Percentiles rank a stretch among this genome's conserved stretches.
phyloP scores from a whole-genome alignment of 2,329 filamentous ascomycete species.

The Zalaria obscura region DNA sequence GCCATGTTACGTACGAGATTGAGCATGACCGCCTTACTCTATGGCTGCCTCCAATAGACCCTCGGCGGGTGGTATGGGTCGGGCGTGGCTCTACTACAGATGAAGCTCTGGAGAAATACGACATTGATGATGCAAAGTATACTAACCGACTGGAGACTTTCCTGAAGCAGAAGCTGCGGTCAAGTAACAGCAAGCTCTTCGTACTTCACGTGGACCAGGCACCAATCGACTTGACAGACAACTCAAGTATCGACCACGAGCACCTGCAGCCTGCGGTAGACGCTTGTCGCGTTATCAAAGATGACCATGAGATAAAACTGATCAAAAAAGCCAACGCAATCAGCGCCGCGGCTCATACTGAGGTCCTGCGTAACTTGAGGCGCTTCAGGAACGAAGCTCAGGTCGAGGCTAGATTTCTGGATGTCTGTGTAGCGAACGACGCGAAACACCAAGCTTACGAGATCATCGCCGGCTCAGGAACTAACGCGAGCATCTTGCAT shows the following conservation, averaged over 20 bases:
- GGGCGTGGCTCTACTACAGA: constrained; percentile 66
- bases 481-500: constrained; percentile 75
- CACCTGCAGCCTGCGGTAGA: constrained; percentile 60
- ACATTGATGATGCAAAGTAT: constrained; percentile 57
- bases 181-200: constrained; percentile 15
- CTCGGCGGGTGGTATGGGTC: constrained; percentile 82
- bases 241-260: not conserved
- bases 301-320: constrained; percentile 67
- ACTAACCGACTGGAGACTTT: constrained; percentile 16
- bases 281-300: constrained; percentile 67
- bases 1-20: constrained; percentile 70
- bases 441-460: constrained; percentile 72
- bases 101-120: constrained; percentile 64
- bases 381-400: constrained; percentile 63
- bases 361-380: constrained; percentile 51
- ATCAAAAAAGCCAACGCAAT: constrained; percentile 72
- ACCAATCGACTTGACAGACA: not conserved
- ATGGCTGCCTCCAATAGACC: constrained; percentile 82
- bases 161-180: constrained; percentile 17
- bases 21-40: constrained; percentile 58
- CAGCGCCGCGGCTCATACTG: constrained; percentile 62
- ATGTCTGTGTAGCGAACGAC: constrained; percentile 56
- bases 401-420: constrained; percentile 64
- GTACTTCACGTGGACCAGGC: constrained; percentile 17
- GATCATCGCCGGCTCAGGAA: constrained; percentile 72